Percentiles rank a stretch among this genome's conserved stretches.
These are phyloP conservation scores for Cyclostephanos tholiformis DNA, from an alignment of 108 stramenopile species.

Conservation along the genomic window DNA sequence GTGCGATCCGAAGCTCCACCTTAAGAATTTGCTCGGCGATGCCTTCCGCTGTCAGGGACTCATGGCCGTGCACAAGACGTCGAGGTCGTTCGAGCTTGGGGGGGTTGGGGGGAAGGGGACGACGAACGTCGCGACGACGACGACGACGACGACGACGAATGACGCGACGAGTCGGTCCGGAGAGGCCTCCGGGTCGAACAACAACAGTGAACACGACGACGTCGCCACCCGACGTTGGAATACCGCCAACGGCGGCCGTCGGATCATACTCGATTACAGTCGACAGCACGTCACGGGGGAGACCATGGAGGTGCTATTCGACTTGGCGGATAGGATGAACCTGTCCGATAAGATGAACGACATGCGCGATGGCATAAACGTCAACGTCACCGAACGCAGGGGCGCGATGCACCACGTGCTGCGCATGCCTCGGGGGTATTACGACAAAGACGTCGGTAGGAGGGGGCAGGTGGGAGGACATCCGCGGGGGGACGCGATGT, in stretches of 20 bases:
- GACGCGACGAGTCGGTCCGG: no score
- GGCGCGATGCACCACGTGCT: slow-evolving; percentile 80
- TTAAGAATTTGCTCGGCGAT: slow-evolving; percentile 76
- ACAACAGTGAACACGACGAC: no score
- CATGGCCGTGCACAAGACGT: slow-evolving; percentile 59
- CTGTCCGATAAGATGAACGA: slow-evolving; percentile 78
- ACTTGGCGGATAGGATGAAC: slow-evolving; percentile 87
- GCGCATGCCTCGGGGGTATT: slow-evolving; percentile 69
- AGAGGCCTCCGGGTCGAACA: neutral
- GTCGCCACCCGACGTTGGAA: neutral
- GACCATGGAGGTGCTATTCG: slow-evolving; percentile 93
- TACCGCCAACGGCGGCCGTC: slow-evolving; percentile 35
- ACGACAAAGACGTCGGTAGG: slow-evolving; percentile 5
- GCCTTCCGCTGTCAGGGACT: slow-evolving; percentile 76
- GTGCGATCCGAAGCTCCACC: slow-evolving; percentile 79
- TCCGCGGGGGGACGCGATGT: slow-evolving; percentile 59
- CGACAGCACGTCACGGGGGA: slow-evolving; percentile 95
- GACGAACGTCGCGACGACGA: neutral
- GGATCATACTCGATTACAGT: slow-evolving; percentile 93
- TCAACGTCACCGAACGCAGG: slow-evolving; percentile 77
- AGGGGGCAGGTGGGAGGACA: neutral
- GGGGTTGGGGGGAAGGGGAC: neutral
- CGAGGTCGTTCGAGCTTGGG: slow-evolving; percentile 28
- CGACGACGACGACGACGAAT: neutral
- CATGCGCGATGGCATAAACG: slow-evolving; percentile 66